Evolutionary conservation across 805 yeast species (phyloP).

Genomic region (Kodamaea fukazawae): DNA sequence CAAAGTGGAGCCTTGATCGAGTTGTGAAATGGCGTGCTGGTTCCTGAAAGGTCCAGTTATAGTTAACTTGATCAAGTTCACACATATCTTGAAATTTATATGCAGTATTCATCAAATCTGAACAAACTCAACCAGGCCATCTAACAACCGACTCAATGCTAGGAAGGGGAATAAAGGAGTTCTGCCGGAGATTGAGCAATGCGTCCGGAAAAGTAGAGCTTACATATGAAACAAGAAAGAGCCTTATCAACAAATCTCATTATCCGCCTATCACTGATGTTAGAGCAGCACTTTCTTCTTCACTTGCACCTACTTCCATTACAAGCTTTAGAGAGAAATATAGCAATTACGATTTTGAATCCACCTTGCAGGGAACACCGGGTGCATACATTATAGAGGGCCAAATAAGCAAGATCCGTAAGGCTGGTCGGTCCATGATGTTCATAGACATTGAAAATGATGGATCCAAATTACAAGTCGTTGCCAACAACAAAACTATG

Average conservation of each 20-base stretch:
- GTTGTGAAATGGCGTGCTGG: too few relatives aligned
- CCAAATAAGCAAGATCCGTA: slow-evolving; percentile 54
- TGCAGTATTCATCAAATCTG: too few relatives aligned
- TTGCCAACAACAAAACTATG: slow-evolving; percentile 53
- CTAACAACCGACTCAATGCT: too few relatives aligned
- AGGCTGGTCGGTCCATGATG: slow-evolving; percentile 64
- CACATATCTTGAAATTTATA: too few relatives aligned
- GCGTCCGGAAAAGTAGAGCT: slow-evolving; percentile 2
- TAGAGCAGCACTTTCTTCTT: slow-evolving; percentile 8
- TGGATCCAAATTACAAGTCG: slow-evolving; percentile 54
- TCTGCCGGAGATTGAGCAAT: too few relatives aligned
- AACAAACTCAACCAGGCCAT: too few relatives aligned
- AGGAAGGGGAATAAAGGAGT: too few relatives aligned
- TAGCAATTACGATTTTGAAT: slow-evolving; percentile 16
- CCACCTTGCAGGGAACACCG: background rate
- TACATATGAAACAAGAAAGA: slow-evolving; percentile 5
- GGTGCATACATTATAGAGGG: slow-evolving; percentile 44
- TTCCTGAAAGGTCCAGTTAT: too few relatives aligned
- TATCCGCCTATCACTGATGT: slow-evolving; percentile 21
- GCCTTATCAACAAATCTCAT: slow-evolving; percentile 9
- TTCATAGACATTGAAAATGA: slow-evolving; percentile 73
- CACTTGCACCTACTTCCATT: slow-evolving; percentile 26
- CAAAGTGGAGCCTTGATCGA: too few relatives aligned
- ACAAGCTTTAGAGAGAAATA: slow-evolving; percentile 38
- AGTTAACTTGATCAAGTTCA: too few relatives aligned